Base-by-base conservation (phyloP, 2,329 filamentous ascomycete genomes). In the Fusarium scirpi region DNA sequence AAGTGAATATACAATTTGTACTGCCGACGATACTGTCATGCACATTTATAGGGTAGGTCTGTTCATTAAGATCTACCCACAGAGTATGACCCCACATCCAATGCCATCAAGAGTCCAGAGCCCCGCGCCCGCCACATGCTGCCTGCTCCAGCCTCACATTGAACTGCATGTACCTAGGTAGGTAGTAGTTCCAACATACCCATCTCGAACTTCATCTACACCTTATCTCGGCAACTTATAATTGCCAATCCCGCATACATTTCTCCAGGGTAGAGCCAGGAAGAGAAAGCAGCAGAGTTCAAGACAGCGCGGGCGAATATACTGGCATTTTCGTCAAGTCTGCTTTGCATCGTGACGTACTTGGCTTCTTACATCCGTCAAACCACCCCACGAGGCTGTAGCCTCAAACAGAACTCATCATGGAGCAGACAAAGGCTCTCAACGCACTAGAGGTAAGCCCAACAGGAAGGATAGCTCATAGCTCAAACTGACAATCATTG, bases 391-490 rank as follows among this genome's bases (percentile, higher is more conserved):
- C 51, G 67, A 75, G 74, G 73, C 70, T 68, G 67, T 61, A 66
- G 72, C 71, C 73, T 76, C 67, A 40, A 69, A 34, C 40, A 48
- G 62, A 56, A 53, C 48, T 43, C 73, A 82, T 45, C 54, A 94
- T 94, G 92, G 92, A 93, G 82, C 92, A 94, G 80, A 88, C 83
- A 56, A 90, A 89, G 78, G 89, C 89, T 68, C 81, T 91, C 40
- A 89, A 89, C 73, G 88, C 89, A 58, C 80, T 91, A 51, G 88
- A 89, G 85, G 89, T 89, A 80, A 16, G 67, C 13, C 12, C 6
- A n/a, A 0, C 6, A 22, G 15, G 3, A 29, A 34, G 4, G 11
- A 7, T 8, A 2, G 8, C 4, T 18, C 6, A 25, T 15, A 6
- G 3, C 29, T n/a, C 2, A 24, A 6, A 13, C 57, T 67, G 32